phyloP scores from a whole-genome alignment of 306 rosid species.

The Gastrolobium villosum region DNA sequence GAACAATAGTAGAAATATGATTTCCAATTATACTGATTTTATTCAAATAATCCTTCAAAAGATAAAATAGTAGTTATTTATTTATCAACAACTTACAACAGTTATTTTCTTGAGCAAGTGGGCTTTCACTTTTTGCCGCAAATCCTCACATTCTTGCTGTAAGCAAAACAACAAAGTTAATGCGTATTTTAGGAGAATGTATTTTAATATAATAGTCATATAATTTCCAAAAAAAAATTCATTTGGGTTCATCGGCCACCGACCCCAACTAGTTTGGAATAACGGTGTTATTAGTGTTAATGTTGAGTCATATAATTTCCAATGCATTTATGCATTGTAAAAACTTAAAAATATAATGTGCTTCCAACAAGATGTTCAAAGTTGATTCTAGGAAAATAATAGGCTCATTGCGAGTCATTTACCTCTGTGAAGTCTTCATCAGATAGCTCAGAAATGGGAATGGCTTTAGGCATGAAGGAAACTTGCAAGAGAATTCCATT shows the following conservation, averaged over 20 bases:
- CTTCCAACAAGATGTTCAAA: conserved; percentile 31
- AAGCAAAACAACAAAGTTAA: conserved; percentile 43
- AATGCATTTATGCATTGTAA: not conserved
- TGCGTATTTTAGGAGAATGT: conserved; percentile 2
- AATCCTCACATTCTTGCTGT: conserved; percentile 77
- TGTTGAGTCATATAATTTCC: not conserved
- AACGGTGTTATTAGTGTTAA: no score
- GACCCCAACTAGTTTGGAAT: no score
- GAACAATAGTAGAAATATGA: conserved; percentile 14
- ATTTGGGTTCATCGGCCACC: no score
- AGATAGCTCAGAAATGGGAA: conserved; percentile 65
- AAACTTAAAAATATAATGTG: not conserved
- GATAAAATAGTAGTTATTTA: not conserved
- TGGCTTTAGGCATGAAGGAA: conserved; percentile 49
- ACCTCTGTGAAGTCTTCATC: conserved; percentile 82
- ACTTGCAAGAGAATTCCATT: conserved; percentile 62
- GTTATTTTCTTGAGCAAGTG: conserved; percentile 59
- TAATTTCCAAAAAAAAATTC: no score
- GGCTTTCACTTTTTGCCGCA: conserved; percentile 60
- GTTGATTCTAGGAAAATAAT: conserved; percentile 26
- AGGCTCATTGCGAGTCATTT: conserved; percentile 30
- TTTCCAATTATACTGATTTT: conserved; percentile 13
- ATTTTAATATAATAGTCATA: conserved; percentile 18
- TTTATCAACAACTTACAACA: conserved; percentile 64
- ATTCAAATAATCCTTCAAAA: conserved; percentile 22